Conservation (phyloP, 345 rosid genomes). For the Salix brachista region DNA sequence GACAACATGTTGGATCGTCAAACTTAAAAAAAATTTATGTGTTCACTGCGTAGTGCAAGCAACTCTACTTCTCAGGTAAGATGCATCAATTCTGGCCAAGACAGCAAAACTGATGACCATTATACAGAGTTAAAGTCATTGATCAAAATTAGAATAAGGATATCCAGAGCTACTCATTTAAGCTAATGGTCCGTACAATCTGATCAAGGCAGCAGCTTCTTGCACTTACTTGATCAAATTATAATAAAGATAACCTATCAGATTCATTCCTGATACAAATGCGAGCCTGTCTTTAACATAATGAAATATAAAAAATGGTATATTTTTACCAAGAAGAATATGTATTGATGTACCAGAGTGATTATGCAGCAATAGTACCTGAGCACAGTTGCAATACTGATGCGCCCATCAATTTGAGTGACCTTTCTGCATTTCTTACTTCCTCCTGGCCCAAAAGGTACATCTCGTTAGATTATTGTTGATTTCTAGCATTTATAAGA, state of each 20-base stretch:
- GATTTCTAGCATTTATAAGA: background rate
- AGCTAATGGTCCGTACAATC: background rate
- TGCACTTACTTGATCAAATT: background rate
- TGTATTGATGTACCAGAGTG: conserved; percentile 1
- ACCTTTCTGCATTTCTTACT: conserved; percentile 39
- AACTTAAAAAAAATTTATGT: background rate
- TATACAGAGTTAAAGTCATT: background rate
- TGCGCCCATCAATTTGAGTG: conserved; percentile 72
- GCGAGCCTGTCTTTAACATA: background rate
- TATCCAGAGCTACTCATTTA: background rate
- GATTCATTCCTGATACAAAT: background rate
- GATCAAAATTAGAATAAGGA: background rate
- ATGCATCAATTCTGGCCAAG: background rate
- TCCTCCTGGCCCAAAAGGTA: conserved; percentile 8
- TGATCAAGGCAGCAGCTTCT: background rate
- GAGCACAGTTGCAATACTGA: conserved; percentile 51
- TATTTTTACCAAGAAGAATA: background rate
- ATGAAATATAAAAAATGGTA: background rate
- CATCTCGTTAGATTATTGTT: background rate
- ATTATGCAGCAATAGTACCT: conserved; percentile 31
- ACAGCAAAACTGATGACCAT: background rate
- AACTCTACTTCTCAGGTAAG: background rate
- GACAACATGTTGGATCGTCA: background rate
- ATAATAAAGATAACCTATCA: background rate
- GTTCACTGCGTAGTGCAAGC: background rate